Conservation (phyloP, 2,329 filamentous ascomycete genomes). For the Fusarium irregulare region DNA sequence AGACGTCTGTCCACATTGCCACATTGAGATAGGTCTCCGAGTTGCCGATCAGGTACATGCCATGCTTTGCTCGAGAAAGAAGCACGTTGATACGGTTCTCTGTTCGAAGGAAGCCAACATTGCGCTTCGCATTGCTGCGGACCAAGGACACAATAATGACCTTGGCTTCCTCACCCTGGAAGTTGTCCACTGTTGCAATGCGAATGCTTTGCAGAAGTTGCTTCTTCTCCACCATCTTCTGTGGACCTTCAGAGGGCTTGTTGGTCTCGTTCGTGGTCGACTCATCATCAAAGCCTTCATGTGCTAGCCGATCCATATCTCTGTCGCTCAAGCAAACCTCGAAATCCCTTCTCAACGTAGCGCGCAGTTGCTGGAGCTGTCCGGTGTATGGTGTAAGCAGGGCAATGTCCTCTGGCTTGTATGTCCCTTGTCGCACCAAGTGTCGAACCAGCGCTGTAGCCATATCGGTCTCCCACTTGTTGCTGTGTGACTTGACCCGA, state of each 20-base stretch:
- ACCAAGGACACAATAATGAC: constrained; percentile 77
- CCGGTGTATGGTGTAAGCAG: constrained; percentile 75
- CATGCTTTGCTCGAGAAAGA: constrained; percentile 72
- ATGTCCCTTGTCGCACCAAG: constrained; percentile 71
- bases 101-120: constrained; percentile 73
- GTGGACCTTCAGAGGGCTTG: background rate
- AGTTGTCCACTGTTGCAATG: constrained; percentile 78
- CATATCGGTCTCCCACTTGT: constrained; percentile 73
- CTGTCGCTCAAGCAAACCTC: constrained; percentile 73
- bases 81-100: constrained; percentile 77
- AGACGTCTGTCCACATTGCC: constrained; percentile 61
- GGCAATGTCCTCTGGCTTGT: constrained; percentile 71
- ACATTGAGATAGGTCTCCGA: constrained; percentile 65
- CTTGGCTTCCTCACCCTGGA: constrained; percentile 81
- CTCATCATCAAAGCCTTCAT: background rate
- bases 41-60: constrained; percentile 78
- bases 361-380: constrained; percentile 64
- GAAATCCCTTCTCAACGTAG: constrained; percentile 59
- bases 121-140: constrained; percentile 70
- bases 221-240: constrained; percentile 36
- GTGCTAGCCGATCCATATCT: constrained; percentile 65
- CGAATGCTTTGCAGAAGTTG: constrained; percentile 62
- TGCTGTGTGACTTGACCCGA: constrained; percentile 61
- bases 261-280: background rate
- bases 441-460: constrained; percentile 71